Evolutionary conservation across 495 filamentous ascomycete genomes (phyloP).

Genomic region (Collariella sp.): DNA sequence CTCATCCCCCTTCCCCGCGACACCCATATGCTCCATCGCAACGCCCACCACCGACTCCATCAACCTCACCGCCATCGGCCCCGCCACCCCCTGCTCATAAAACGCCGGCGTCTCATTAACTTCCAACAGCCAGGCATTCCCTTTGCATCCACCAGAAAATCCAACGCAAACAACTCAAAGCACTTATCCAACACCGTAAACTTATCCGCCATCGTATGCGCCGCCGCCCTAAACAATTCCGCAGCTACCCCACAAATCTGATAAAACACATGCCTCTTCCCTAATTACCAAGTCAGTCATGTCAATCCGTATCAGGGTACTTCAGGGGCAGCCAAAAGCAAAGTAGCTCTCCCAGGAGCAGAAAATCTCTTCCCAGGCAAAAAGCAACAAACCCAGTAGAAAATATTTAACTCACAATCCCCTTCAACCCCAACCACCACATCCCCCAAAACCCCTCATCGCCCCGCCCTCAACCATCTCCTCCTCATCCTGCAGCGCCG

Average conservation of each 20-base stretch:
- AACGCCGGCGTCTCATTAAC: conserved; percentile 81
- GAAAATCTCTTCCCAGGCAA: no score
- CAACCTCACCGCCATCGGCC: conserved; percentile 52
- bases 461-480: conserved; percentile 25
- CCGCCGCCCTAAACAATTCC: conserved; percentile 60
- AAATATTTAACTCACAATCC: conserved; percentile 20
- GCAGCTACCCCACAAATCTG: conserved; percentile 53
- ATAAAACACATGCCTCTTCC: conserved; percentile 43
- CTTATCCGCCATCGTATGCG: conserved; percentile 28
- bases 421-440: neutral
- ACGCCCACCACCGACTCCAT: conserved; percentile 54
- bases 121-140: conserved; percentile 57
- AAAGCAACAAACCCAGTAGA: no score
- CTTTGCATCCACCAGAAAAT: conserved; percentile 59
- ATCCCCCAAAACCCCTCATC: conserved; percentile 56
- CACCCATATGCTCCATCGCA: conserved; percentile 43
- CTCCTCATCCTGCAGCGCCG: conserved; percentile 55
- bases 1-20: conserved; percentile 11
- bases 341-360: no score
- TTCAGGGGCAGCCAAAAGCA: no score
- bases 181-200: conserved; percentile 53
- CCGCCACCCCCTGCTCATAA: conserved; percentile 57
- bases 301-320: no score
- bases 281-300: no score
- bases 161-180: conserved; percentile 70